Evolutionary conservation across 768 basidiomycete genomes (phyloP).

Genomic region (Kwoniella bestiolae): DNA sequence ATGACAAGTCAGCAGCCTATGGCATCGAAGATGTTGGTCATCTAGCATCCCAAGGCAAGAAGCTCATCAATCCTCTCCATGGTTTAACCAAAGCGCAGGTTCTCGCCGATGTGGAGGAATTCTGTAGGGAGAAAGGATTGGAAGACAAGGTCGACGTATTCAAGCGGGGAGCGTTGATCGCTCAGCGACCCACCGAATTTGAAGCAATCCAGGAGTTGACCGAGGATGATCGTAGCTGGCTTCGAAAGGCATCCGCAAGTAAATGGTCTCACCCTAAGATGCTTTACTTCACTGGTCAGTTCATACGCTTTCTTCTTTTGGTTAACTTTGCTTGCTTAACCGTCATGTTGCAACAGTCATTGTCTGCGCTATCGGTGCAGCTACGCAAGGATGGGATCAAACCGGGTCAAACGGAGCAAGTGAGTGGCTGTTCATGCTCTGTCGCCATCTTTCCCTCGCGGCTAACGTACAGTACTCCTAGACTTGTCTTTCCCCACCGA

Average conservation of each 20-base stretch:
- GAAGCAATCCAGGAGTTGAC: conserved; percentile 27
- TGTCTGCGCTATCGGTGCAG: conserved; percentile 35
- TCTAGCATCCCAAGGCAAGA: background rate
- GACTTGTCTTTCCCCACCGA: conserved; percentile 53
- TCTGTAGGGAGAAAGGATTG: conserved; percentile 7
- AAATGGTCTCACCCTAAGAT: background rate
- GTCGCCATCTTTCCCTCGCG: background rate
- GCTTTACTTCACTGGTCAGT: conserved; percentile 5
- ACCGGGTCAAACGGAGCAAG: conserved; percentile 52
- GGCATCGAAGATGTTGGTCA: background rate
- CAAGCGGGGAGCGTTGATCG: conserved; percentile 40
- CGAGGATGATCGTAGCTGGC: conserved; percentile 36
- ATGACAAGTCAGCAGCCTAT: background rate
- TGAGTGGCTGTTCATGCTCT: conserved; percentile 2
- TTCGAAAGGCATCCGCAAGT: conserved; percentile 34
- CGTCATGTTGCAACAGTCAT: conserved; percentile 21
- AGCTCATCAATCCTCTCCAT: conserved; percentile 13
- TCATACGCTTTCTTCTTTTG: background rate
- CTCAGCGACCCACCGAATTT: conserved; percentile 34
- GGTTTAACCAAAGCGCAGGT: conserved; percentile 11
- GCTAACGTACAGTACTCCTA: background rate
- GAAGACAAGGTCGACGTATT: conserved; percentile 18
- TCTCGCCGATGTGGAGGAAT: conserved; percentile 16
- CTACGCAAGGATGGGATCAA: conserved; percentile 46
- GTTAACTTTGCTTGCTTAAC: background rate